Base-by-base conservation (phyloP, 352 stramenopile species). In the Pythium angustatum region DNA sequence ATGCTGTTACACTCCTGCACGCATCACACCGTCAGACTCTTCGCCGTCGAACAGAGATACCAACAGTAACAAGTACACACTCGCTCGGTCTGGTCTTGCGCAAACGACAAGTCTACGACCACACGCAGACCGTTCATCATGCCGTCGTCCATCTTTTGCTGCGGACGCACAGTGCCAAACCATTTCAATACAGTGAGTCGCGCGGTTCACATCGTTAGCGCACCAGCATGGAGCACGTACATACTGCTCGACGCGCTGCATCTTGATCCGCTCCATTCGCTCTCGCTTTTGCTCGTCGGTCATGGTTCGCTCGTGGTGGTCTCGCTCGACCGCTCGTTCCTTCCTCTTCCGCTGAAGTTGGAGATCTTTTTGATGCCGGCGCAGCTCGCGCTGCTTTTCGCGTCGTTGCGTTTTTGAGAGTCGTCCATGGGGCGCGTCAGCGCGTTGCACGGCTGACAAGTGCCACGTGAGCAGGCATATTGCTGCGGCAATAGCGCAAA, bases 231-330 rank as follows among this genome's bases (percentile, higher is more conserved):
- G n/a, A 11, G 5, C 22, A 81, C 76, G 21, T 57, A 91, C 83
- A 48, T 88, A 90, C 88, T 88, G 79, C 54, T 92, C 83, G 31
- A 91, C 83, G 14, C 81, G 78, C 47, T 83, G 78, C 81, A 92
- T 90, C 47, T 81, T 82, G 58, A 81, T 86, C 2, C 71, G 52
- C 52, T 88, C 83, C 47, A 78, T 73, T 15, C 75, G 58, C 49
- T 90, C 83, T 7, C 59, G 62, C 33, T 73, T 78, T 53, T 88
- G 58, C 26, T 87, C 76, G 3, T 68, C 59, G 0, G 62, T 88
- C 77, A 82, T 79, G 3, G 5, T 12, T 3, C 47, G 38, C 33
- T 62, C 45, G 19, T 53, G 24, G 8, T 33, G 28, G 10, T 45
- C 48, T 43, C 52, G 40, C 36, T 64, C 58, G 1, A 5, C 9